Evolutionary conservation across 768 basidiomycete genomes (phyloP).

Genomic region (Thelephora ganbajun): DNA sequence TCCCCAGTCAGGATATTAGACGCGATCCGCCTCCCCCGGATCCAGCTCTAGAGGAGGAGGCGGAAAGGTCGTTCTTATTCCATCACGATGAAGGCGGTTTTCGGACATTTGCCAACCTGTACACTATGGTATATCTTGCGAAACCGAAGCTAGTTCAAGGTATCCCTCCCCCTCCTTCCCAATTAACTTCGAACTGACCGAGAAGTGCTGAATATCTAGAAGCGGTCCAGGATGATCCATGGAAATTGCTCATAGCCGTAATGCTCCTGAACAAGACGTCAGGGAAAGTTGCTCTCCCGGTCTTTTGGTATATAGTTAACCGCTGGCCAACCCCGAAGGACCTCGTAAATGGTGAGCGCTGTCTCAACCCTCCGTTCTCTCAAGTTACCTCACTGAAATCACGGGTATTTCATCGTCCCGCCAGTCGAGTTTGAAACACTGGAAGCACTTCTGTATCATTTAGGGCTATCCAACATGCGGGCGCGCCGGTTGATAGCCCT

Average conservation of each 20-base stretch:
- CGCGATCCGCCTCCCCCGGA: too few species aligned
- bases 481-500: conserved; percentile 12
- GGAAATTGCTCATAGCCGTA: conserved; percentile 56
- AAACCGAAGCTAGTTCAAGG: conserved; percentile 19
- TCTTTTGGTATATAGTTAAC: conserved; percentile 42
- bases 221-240: conserved; percentile 38
- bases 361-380: neutral
- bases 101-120: conserved; percentile 2
- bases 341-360: conserved; percentile 36
- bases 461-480: neutral
- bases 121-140: conserved; percentile 6
- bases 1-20: too few species aligned
- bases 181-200: neutral
- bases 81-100: neutral
- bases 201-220: conserved; percentile 20
- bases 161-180: neutral
- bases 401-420: too few species aligned
- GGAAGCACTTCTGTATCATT: too few species aligned
- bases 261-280: conserved; percentile 60
- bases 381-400: neutral
- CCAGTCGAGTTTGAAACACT: too few species aligned
- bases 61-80: too few species aligned
- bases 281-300: conserved; percentile 48
- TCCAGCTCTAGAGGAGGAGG: too few species aligned
- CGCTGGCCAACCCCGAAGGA: conserved; percentile 45